Evolutionary conservation across 2,329 filamentous ascomycete genomes (phyloP).

Genomic region (Calonectria henricotiae): DNA sequence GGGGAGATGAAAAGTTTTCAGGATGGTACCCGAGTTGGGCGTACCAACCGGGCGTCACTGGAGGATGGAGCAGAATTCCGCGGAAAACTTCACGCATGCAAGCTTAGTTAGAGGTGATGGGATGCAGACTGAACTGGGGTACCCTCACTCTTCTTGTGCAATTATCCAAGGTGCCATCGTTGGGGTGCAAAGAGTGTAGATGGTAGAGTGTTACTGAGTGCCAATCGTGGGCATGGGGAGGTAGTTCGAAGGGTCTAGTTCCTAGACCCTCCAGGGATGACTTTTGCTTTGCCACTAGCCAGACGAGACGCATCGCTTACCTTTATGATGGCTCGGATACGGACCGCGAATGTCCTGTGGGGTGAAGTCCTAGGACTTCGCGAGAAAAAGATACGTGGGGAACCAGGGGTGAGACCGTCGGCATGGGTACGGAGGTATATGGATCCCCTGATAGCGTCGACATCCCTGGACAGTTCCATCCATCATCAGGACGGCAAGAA

Average conservation of each 20-base stretch:
- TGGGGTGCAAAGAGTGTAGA: background rate
- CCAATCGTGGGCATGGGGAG: slow-evolving; percentile 3
- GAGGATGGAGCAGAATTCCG: background rate
- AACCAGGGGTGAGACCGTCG: slow-evolving; percentile 31
- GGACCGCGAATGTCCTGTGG: slow-evolving; percentile 48
- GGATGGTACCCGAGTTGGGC: slow-evolving; percentile 2
- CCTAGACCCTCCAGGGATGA: slow-evolving; percentile 14
- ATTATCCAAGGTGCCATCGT: background rate
- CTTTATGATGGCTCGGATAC: slow-evolving; percentile 31
- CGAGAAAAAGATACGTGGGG: slow-evolving; percentile 36
- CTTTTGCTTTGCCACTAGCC: slow-evolving; percentile 11
- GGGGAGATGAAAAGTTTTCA: slow-evolving; percentile 13
- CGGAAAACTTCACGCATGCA: background rate
- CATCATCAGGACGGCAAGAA: slow-evolving; percentile 45
- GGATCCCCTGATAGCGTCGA: slow-evolving; percentile 36
- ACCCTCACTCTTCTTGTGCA: background rate
- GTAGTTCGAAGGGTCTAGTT: slow-evolving; percentile 20
- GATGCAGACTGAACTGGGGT: slow-evolving; percentile 9
- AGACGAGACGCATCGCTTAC: slow-evolving; percentile 24
- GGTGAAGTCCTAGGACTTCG: slow-evolving; percentile 37
- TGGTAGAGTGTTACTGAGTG: slow-evolving; percentile 20
- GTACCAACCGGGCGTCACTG: slow-evolving; percentile 3
- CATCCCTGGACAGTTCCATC: slow-evolving; percentile 45
- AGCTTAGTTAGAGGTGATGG: slow-evolving; percentile 16
- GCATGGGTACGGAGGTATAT: slow-evolving; percentile 37